Evolutionary conservation across 805 yeast genomes (phyloP).

Genomic region (Kodamaea kakaduensis): DNA sequence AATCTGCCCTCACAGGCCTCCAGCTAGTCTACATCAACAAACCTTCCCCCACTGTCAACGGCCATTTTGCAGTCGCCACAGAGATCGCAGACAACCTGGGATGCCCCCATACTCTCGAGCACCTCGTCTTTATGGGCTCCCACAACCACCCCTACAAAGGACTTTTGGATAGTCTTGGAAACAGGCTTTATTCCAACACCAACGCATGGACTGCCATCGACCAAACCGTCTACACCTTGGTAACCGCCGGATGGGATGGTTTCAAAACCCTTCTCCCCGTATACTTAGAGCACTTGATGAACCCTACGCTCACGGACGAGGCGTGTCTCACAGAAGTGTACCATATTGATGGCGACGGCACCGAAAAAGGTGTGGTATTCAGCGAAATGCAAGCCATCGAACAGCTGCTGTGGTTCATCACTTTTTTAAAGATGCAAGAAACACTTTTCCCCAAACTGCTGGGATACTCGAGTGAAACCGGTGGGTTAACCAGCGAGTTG

Average conservation of each 20-base stretch:
- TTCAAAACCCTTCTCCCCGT: slow-evolving; percentile 80
- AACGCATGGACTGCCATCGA: slow-evolving; percentile 98
- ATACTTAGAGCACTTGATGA: slow-evolving; percentile 79
- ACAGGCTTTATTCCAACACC: slow-evolving; percentile 76
- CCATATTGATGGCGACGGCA: slow-evolving; percentile 85
- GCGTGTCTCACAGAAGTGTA: slow-evolving; percentile 94
- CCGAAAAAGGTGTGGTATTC: slow-evolving; percentile 94
- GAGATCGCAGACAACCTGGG: slow-evolving; percentile 87
- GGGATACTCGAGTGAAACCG: slow-evolving; percentile 92
- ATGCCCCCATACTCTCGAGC: slow-evolving; percentile 93
- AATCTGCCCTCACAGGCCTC: slow-evolving; percentile 74
- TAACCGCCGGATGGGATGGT: slow-evolving; percentile 96
- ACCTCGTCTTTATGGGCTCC: slow-evolving; percentile 92
- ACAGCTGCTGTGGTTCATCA: slow-evolving; percentile 65
- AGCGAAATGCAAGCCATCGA: slow-evolving; percentile 96
- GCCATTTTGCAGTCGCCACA: slow-evolving; percentile 95
- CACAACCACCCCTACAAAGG: slow-evolving; percentile 88
- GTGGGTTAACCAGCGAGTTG: slow-evolving; percentile 78
- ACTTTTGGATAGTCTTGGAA: slow-evolving; percentile 79
- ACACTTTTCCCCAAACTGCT: slow-evolving; percentile 52
- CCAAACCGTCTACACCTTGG: slow-evolving; percentile 87
- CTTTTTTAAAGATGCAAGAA: slow-evolving; percentile 58
- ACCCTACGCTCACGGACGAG: slow-evolving; percentile 83
- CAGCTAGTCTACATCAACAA: slow-evolving; percentile 73
- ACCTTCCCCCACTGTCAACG: slow-evolving; percentile 84